Conservation (phyloP, 2,329 filamentous ascomycete genomes). For the Rosellinia necatrix region DNA sequence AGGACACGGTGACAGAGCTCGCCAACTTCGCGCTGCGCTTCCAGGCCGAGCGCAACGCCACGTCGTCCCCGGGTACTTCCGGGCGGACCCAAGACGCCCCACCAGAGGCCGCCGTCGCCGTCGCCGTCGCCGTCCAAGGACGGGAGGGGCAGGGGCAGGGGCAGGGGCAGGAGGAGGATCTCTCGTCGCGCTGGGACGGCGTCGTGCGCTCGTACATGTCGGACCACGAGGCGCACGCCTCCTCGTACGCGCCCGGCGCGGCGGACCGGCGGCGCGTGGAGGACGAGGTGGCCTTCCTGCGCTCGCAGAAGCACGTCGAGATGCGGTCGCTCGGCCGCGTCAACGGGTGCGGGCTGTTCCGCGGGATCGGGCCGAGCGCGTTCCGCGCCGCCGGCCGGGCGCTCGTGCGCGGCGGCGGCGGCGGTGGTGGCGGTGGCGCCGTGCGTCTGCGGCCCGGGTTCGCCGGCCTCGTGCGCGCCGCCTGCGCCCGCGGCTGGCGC, state of each 20-base stretch:
- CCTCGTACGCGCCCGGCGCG: constrained; percentile 41
- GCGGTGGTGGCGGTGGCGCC: constrained; percentile 37
- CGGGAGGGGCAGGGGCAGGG: constrained; percentile 3
- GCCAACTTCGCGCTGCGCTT: constrained; percentile 48
- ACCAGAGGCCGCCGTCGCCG: too few species aligned
- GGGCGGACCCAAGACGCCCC: background rate
- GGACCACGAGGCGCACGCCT: constrained; percentile 47
- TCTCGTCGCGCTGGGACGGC: constrained; percentile 48
- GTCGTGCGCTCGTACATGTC: constrained; percentile 52
- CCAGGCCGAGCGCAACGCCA: constrained; percentile 17
- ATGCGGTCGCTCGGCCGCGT: constrained; percentile 51
- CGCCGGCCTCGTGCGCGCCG: constrained; percentile 35
- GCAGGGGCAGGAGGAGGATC: constrained; percentile 29
- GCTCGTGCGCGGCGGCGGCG: constrained; percentile 43
- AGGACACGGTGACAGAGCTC: constrained; percentile 58
- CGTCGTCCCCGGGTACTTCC: constrained; percentile 19
- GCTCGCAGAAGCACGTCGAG: constrained; percentile 51
- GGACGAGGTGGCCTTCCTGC: constrained; percentile 44
- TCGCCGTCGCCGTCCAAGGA: too few species aligned
- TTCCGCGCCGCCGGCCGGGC: constrained; percentile 47
- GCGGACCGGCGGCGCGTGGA: constrained; percentile 41
- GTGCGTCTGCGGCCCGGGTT: constrained; percentile 50
- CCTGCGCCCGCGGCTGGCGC: constrained; percentile 40
- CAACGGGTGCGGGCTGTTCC: constrained; percentile 50
- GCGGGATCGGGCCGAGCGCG: constrained; percentile 41